phyloP scores from a whole-genome alignment of 441 rosid species.

The Iberis amara region DNA sequence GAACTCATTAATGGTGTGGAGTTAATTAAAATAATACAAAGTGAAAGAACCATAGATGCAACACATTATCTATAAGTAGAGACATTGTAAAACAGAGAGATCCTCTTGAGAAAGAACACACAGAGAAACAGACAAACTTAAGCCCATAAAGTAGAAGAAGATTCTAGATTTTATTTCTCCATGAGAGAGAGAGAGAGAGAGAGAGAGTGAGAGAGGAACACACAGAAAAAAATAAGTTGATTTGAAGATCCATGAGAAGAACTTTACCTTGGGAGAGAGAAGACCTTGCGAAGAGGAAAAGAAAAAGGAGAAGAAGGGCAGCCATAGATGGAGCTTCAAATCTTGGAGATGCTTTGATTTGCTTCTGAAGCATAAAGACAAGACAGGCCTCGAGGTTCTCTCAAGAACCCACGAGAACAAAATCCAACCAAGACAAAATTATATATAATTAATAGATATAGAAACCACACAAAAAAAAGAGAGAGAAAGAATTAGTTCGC shows the following conservation, averaged over 20 bases:
- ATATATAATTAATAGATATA: background rate
- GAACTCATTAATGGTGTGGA: background rate
- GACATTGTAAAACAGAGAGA: conserved; percentile 14
- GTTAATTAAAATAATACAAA: conserved; percentile 3
- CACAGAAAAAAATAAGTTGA: conserved; percentile 13
- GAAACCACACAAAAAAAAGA: background rate
- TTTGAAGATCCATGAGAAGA: conserved; percentile 14
- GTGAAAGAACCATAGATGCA: conserved; percentile 3
- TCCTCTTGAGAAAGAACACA: conserved; percentile 19
- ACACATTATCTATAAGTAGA: conserved; percentile 9
- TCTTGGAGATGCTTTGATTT: conserved; percentile 34
- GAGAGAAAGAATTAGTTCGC: conserved; percentile 24
- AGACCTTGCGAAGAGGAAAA: conserved; percentile 41
- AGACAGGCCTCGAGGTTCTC: conserved; percentile 34
- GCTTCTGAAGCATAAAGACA: conserved; percentile 28
- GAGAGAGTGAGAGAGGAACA: background rate
- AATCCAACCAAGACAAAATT: conserved; percentile 28
- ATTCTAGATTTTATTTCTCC: conserved; percentile 4
- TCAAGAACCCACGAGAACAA: conserved; percentile 33
- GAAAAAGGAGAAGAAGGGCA: conserved; percentile 43
- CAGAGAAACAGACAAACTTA: conserved; percentile 17
- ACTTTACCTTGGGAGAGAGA: conserved; percentile 57
- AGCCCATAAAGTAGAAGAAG: conserved; percentile 8
- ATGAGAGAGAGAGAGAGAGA: background rate
- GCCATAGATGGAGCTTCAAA: conserved; percentile 45